Evolutionary conservation across 495 filamentous ascomycete species (phyloP), one percentile per base, ranked within the genome.

Genomic region (Penicillium canariense): DNA sequence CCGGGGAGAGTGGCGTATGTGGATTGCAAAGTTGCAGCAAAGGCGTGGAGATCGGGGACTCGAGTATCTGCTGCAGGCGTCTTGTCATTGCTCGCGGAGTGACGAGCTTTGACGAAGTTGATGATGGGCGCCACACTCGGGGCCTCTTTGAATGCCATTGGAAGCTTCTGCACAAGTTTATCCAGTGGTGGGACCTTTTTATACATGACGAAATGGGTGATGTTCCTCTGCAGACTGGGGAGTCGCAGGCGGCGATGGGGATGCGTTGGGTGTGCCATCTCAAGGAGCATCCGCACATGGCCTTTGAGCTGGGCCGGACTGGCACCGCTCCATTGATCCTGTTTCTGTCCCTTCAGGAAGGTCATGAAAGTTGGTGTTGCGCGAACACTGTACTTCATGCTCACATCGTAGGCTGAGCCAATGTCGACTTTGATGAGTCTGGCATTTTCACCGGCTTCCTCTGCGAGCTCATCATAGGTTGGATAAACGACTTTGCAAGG

Each of bases 291-390:
- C 12, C 82, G 75, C n/a, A 93, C 78, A 55, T 90, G 92, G 18
- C 81, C 83, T 54, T 81, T 80, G 7, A 97, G 75, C 10, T 85
- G 79, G 17, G 70, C 71, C 8, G 84, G 80, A 62, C 88, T 85
- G 5, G 88, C 89, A 5, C 91, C 91, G 42, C 75, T 78, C 92
- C 92, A 97, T 57, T 86, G 77, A 59, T 92, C 85, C 10, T 88
- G 78, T 67, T 91, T 84, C 48, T 85, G 65, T 12, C 91, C 91
- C 51, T 81, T 84, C 31, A 94, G 68, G 59, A 91, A 96, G 2
- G 90, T 92, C 62, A 93, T 87, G 67, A 97, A 97, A 2, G 94
- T 96, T 2, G 93, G 93, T 0, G 91, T 96, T 23, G 86, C 85
- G 7, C 79, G 78, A 48, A 97, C 81, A 35, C 73, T 66, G 69